Percentiles rank a stretch among this genome's conserved stretches.
phyloP scores from a whole-genome alignment of 345 rosid species.

The Populus alba region DNA sequence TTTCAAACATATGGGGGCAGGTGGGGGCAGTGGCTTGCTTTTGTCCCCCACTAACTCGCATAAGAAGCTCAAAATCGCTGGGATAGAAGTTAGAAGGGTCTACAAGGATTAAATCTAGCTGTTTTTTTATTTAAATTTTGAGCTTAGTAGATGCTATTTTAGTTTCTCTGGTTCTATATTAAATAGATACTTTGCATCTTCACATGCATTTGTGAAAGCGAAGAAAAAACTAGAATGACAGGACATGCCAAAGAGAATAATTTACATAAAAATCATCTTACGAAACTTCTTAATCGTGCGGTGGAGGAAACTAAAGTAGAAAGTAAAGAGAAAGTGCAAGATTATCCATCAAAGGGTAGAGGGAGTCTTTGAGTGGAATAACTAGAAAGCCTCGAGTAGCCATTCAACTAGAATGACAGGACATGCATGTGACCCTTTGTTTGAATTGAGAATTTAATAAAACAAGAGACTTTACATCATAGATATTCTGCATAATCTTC shows the following conservation, averaged over 20 bases:
- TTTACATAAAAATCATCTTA: background rate
- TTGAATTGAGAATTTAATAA: background rate
- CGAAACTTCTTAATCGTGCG: background rate
- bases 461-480: slow-evolving; percentile 11
- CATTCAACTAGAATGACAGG: slow-evolving; percentile 10
- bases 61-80: background rate
- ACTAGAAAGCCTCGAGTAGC: background rate
- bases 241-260: background rate
- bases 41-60: background rate
- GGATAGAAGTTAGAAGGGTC: background rate
- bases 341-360: background rate
- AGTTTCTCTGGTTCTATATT: background rate
- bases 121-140: background rate
- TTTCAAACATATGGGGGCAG: background rate
- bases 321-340: background rate
- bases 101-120: background rate
- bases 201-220: background rate
- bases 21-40: background rate
- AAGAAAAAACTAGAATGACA: background rate
- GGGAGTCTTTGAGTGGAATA: slow-evolving; percentile 6
- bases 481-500: slow-evolving; percentile 15
- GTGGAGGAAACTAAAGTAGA: background rate
- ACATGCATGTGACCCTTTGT: slow-evolving; percentile 3
- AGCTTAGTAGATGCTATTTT: background rate
- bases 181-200: background rate